Base-by-base conservation (phyloP, 1,284 basidiomycete species). In the Malassezia arunalokei region DNA sequence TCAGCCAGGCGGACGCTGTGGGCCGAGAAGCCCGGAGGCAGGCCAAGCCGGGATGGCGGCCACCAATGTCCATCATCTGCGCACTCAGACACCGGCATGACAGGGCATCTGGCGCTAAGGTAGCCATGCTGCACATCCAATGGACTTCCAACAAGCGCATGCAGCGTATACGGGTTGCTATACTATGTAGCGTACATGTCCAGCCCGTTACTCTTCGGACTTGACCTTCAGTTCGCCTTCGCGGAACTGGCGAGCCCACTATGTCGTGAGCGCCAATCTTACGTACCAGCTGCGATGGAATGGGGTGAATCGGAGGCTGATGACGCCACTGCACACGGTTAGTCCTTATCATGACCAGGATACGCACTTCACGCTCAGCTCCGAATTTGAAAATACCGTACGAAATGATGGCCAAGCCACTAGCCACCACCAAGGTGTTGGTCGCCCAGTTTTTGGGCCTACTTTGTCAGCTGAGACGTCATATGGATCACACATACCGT, bases 401-500 rank as follows among this genome's bases (percentile, higher is more conserved):
- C 5, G 75, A 75, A 5, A 74, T 69, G 35, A 77, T 46, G 3
- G 64, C 75, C 58, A 79, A 76, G 14, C 76, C 77, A 35, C 73
- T 70, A 37, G 73, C 63, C 46, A 73, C 73, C 54, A 79, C 64
- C 3, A 71, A 74, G 6, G 79, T 80, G 71, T 78, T 79, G 40
- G 74, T 57, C 38, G 66, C 72, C 79, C 79, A 80, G 73, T 79
- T 79, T 11, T 68, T 61, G 24, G 79, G 79, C 28, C 78, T 69
- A 52, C 24, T 27, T 17, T 30, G 51, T 48, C n/a, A 38, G 31
- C 29, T 29, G 8, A n/a, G 20, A 9, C 39, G 3, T 27, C 2
- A 24, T 24, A 17, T 6, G 33, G 15, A 35, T 35, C 15, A 15
- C 33, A 35, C 33, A 35, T 24, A 24, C 20, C 20, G 20, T 24